Conservation (phyloP, 345 rosid species). For the Populus alba region DNA sequence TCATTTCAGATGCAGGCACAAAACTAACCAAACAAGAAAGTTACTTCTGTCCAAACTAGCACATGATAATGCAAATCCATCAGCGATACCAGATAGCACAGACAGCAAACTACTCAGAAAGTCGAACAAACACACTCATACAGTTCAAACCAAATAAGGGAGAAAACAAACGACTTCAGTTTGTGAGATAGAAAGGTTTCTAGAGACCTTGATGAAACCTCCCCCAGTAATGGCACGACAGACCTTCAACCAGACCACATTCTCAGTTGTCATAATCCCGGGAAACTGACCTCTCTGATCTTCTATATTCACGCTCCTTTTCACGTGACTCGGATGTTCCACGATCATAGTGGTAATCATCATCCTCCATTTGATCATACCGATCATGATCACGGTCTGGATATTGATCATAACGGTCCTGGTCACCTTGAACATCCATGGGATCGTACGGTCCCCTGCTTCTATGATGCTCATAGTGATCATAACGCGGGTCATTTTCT, state of each 20-base stretch:
- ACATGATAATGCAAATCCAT: background rate
- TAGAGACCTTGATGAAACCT: background rate
- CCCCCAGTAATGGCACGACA: background rate
- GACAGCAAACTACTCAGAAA: background rate
- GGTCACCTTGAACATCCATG: constrained; percentile 42
- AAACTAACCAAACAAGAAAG: background rate
- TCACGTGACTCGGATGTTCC: constrained; percentile 37
- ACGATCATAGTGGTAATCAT: constrained; percentile 55
- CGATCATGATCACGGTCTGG: constrained; percentile 46
- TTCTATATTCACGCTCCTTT: constrained; percentile 23
- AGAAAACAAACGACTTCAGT: background rate
- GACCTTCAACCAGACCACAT: background rate
- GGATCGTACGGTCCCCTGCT: constrained; percentile 40
- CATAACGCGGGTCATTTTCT: constrained; percentile 46
- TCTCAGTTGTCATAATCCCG: constrained; percentile 20
- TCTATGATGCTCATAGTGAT: constrained; percentile 52
- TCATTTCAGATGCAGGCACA: background rate
- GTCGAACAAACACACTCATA: background rate
- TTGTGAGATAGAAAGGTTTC: background rate
- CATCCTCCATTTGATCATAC: constrained; percentile 62
- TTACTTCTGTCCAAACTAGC: background rate
- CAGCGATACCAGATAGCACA: background rate
- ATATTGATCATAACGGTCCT: constrained; percentile 66
- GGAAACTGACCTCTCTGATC: constrained; percentile 19
- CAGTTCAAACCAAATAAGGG: background rate